Conservation (phyloP, 495 filamentous ascomycete species). For the Trichoderma orchidacearum region DNA sequence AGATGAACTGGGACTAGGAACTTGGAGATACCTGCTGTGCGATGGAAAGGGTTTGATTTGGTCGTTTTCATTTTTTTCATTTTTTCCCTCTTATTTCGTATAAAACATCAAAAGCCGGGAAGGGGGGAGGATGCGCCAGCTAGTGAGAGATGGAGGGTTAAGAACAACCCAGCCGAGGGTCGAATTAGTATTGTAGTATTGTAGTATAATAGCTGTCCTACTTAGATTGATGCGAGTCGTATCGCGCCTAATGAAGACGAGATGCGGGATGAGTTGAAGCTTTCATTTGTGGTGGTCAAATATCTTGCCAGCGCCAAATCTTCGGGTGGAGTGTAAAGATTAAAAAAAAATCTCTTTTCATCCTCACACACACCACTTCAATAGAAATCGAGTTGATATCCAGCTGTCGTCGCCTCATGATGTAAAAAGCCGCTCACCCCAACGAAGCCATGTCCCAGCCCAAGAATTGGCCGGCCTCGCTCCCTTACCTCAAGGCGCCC, state of each 20-base stretch:
- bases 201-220: neutral
- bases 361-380: neutral
- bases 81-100: neutral
- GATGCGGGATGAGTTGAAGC: neutral
- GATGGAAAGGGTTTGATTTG: neutral
- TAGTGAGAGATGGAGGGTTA: neutral
- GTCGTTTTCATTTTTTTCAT: neutral
- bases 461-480: constrained; percentile 41
- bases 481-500: constrained; percentile 39
- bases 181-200: neutral
- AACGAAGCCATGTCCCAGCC: constrained; percentile 21
- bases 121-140: neutral
- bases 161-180: neutral
- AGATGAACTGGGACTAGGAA: neutral
- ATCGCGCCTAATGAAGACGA: neutral
- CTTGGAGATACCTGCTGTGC: neutral
- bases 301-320: constrained; percentile 1
- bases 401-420: too few relatives aligned
- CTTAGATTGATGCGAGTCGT: neutral
- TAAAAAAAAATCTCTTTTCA: neutral
- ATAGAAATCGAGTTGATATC: too few relatives aligned
- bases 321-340: neutral
- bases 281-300: neutral
- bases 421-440: too few relatives aligned
- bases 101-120: neutral